Conservation (phyloP, 768 basidiomycete species). For the Trametes cingulata region DNA sequence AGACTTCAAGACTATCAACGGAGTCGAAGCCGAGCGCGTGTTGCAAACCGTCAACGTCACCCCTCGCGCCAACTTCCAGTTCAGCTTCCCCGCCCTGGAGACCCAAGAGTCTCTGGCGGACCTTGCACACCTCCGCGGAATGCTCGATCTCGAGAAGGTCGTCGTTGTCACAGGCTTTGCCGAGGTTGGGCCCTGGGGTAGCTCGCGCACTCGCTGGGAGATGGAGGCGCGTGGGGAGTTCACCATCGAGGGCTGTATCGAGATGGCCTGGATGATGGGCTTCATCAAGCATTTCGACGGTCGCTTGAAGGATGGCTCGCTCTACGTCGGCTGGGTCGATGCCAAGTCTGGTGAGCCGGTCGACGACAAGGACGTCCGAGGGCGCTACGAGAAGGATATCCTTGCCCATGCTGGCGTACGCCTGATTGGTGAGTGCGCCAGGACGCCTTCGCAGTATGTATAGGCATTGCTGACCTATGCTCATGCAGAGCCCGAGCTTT, state of each 20-base stretch:
- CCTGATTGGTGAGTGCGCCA: constrained; percentile 73
- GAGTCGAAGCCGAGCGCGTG: constrained; percentile 88
- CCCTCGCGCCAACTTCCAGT: constrained; percentile 97
- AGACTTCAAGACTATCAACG: constrained; percentile 92
- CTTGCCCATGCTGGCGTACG: constrained; percentile 89
- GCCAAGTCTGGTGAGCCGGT: constrained; percentile 90
- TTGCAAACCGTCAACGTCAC: constrained; percentile 91
- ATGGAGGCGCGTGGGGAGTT: constrained; percentile 99
- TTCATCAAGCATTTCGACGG: constrained; percentile 99
- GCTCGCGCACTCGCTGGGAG: constrained; percentile 97
- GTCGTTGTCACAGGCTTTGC: constrained; percentile 95
- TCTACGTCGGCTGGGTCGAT: constrained; percentile 99
- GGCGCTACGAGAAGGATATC: constrained; percentile 94
- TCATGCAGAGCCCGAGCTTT: constrained; percentile 86
- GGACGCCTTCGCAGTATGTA: background rate
- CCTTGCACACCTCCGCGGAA: constrained; percentile 75
- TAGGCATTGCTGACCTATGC: background rate
- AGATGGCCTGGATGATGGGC: constrained; percentile 99
- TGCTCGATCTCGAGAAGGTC: constrained; percentile 95
- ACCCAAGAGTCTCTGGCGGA: constrained; percentile 66
- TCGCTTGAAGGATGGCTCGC: constrained; percentile 86
- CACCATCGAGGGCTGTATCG: constrained; percentile 96
- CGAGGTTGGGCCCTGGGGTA: constrained; percentile 98
- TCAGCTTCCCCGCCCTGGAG: constrained; percentile 90
- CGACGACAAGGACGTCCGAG: constrained; percentile 95